phyloP scores from a whole-genome alignment of 495 filamentous ascomycete genomes.

The Aspergillus funiculosus region DNA sequence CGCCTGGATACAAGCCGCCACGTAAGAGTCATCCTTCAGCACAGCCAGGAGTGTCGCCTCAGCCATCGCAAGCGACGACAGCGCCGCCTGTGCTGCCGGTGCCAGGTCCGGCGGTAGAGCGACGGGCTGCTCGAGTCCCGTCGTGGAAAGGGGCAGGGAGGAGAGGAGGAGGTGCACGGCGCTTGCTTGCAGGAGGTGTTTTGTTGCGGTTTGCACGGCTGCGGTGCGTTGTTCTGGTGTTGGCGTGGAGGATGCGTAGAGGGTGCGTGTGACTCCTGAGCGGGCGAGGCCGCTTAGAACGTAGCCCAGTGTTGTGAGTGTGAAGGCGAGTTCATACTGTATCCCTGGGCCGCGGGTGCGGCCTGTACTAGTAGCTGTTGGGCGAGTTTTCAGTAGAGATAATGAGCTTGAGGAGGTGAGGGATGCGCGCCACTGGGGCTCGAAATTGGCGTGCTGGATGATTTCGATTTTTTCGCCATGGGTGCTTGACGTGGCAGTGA shows the following conservation, averaged over 20 bases:
- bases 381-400: slow-evolving; percentile 18
- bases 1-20: slow-evolving; percentile 66
- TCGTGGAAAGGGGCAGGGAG: slow-evolving; percentile 25
- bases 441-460: slow-evolving; percentile 50
- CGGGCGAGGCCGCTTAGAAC: slow-evolving; percentile 66
- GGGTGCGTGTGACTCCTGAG: slow-evolving; percentile 41
- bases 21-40: slow-evolving; percentile 89
- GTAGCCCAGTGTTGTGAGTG: slow-evolving; percentile 68
- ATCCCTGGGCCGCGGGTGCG: slow-evolving; percentile 66
- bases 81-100: slow-evolving; percentile 58
- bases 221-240: slow-evolving; percentile 58
- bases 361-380: slow-evolving; percentile 46
- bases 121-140: slow-evolving; percentile 9
- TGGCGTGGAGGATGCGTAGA: slow-evolving; percentile 56
- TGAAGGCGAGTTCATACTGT: slow-evolving; percentile 77
- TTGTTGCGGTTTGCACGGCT: slow-evolving; percentile 70
- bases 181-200: slow-evolving; percentile 68
- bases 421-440: slow-evolving; percentile 78
- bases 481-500: slow-evolving; percentile 10
- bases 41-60: slow-evolving; percentile 88
- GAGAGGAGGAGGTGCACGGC: slow-evolving; percentile 66
- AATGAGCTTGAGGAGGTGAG: slow-evolving; percentile 50
- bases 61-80: slow-evolving; percentile 68
- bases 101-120: slow-evolving; percentile 52
- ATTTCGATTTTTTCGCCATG: slow-evolving; percentile 55